Percentiles rank a stretch among this genome's conserved stretches.
Evolutionary conservation across 2,329 filamentous ascomycete species (phyloP).

Genomic region (Hymenoscyphus fructigenus): DNA sequence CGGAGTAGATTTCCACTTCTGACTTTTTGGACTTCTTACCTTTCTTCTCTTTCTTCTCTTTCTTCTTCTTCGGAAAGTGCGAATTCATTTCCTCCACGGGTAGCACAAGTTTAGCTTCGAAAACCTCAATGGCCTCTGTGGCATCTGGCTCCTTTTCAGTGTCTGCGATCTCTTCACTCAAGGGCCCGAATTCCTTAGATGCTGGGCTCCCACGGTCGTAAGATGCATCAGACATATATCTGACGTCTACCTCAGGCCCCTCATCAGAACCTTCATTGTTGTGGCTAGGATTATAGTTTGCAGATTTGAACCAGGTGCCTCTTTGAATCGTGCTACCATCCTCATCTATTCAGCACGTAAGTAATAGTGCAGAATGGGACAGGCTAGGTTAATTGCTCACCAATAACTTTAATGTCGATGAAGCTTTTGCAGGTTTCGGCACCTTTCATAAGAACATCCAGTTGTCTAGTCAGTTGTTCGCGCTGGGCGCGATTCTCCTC

Average conservation of each 20-base stretch:
- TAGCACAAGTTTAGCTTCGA: neutral
- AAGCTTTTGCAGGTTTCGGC: constrained; percentile 31
- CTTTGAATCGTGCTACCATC: too few species aligned
- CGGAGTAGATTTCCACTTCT: too few species aligned
- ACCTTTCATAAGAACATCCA: constrained; percentile 41
- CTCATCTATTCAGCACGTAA: too few species aligned
- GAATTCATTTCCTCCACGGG: neutral
- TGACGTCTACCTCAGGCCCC: constrained; percentile 18
- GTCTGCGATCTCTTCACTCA: too few species aligned
- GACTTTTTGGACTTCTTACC: neutral
- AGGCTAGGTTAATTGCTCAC: neutral
- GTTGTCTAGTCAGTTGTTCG: constrained; percentile 40
- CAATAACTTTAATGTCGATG: constrained; percentile 6
- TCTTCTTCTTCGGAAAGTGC: neutral
- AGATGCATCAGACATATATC: constrained; percentile 26
- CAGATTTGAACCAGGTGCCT: neutral
- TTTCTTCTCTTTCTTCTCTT: constrained; percentile 2
- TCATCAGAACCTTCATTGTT: constrained; percentile 13
- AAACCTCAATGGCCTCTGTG: neutral
- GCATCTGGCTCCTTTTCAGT: neutral
- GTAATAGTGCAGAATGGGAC: too few species aligned
- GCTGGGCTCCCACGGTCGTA: neutral
- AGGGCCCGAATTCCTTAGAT: too few species aligned
- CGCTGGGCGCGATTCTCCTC: constrained; percentile 40
- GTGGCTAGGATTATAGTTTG: neutral